A percentile compares a stretch with the other conserved stretches of the same genome.
These are phyloP conservation scores for Ustilago trichophora DNA, from an alignment of 1,284 basidiomycete genomes.

Conservation along the genomic window DNA sequence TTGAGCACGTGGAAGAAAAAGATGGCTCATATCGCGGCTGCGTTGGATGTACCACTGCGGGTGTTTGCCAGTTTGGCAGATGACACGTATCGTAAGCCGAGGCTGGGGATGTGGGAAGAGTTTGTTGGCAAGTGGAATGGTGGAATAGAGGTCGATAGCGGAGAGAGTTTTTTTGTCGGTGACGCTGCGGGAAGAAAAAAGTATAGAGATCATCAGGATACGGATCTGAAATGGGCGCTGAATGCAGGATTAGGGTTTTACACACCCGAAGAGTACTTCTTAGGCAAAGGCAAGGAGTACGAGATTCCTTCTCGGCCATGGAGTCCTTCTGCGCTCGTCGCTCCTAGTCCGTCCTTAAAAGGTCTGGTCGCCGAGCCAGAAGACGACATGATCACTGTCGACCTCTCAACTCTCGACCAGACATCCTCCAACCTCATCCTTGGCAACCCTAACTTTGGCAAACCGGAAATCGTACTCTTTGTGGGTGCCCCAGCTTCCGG, in stretches of 20 bases:
- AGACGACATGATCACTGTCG: slow-evolving; percentile 16
- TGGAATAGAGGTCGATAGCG: slow-evolving; percentile 29
- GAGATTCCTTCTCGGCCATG: slow-evolving; percentile 23
- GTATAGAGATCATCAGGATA: slow-evolving; percentile 54
- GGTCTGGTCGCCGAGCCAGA: slow-evolving; percentile 16
- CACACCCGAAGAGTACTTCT: slow-evolving; percentile 64
- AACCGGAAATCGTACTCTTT: slow-evolving; percentile 80
- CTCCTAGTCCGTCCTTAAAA: not conserved
- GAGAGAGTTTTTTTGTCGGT: slow-evolving; percentile 57
- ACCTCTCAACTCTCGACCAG: slow-evolving; percentile 3
- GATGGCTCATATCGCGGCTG: slow-evolving; percentile 40
- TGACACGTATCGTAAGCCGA: slow-evolving; percentile 59
- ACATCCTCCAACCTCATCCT: not conserved
- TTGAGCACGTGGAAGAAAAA: slow-evolving; percentile 51
- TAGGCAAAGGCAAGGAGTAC: slow-evolving; percentile 20
- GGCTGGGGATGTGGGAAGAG: slow-evolving; percentile 50
- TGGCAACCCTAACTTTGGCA: no score
- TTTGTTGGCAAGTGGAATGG: slow-evolving; percentile 24
- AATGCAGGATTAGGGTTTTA: slow-evolving; percentile 59
- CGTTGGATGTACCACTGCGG: slow-evolving; percentile 48
- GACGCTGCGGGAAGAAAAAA: slow-evolving; percentile 60
- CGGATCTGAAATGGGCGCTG: slow-evolving; percentile 61
- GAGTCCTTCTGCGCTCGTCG: slow-evolving; percentile 6
- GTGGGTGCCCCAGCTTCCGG: slow-evolving; percentile 87
- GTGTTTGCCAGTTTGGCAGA: slow-evolving; percentile 52